phyloP scores from a whole-genome alignment of 345 rosid genomes.

The Lepidium aucheri region DNA sequence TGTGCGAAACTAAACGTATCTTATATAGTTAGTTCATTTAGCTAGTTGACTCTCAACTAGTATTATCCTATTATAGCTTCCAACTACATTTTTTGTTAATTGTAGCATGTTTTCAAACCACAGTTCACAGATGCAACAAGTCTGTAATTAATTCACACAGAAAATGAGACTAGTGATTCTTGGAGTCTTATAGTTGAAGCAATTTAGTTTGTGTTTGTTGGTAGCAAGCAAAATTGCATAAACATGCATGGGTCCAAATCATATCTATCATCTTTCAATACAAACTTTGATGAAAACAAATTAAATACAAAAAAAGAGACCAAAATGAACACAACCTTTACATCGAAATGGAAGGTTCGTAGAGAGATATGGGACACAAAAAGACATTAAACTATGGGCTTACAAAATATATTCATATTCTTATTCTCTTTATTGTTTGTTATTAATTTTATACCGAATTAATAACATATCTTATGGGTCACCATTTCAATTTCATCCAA shows the following conservation, averaged over 20 bases:
- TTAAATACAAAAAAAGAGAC: background rate
- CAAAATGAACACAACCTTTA: slow-evolving; percentile 6
- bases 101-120: background rate
- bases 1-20: no score
- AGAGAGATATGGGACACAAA: slow-evolving; percentile 18
- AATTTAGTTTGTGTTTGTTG: slow-evolving; percentile 15
- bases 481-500: slow-evolving; percentile 13
- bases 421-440: background rate
- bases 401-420: background rate
- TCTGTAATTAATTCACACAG: background rate
- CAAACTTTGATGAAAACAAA: background rate
- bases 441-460: background rate
- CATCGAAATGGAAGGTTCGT: slow-evolving; percentile 21
- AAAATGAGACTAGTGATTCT: background rate
- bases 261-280: background rate
- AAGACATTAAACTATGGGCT: slow-evolving; percentile 27
- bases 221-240: slow-evolving; percentile 21
- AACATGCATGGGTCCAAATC: slow-evolving; percentile 27
- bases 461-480: slow-evolving; percentile 14
- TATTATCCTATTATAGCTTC: background rate
- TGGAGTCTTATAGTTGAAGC: background rate
- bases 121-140: background rate
- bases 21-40: background rate
- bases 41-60: background rate
- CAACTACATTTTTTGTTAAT: background rate